Evolutionary conservation across 1,139 yeast species (phyloP).

Genomic region (Spencermartinsiella ligniputridi): DNA sequence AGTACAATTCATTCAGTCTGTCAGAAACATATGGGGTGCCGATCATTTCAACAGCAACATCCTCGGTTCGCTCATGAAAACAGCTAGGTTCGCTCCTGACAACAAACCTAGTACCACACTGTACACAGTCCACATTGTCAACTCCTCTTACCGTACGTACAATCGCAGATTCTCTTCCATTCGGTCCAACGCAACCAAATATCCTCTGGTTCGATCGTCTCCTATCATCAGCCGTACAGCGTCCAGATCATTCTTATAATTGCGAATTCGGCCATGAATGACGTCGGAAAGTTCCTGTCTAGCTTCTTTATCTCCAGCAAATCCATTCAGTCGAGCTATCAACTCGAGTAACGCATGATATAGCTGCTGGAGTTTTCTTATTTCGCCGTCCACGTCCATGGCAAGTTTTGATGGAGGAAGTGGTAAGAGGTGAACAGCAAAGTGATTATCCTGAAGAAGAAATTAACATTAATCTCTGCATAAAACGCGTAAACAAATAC

Average conservation of each 20-base stretch:
- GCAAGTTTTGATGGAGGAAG: constrained; percentile 2
- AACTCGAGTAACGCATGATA: constrained; percentile 22
- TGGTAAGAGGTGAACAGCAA: too few relatives aligned
- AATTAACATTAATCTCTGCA: background rate
- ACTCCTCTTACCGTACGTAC: constrained; percentile 7
- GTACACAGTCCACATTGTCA: too few relatives aligned
- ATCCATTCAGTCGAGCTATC: constrained; percentile 20
- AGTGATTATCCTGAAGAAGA: background rate
- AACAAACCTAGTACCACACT: too few relatives aligned
- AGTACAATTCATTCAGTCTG: too few relatives aligned
- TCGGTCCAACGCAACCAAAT: constrained; percentile 22
- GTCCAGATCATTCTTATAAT: constrained; percentile 25
- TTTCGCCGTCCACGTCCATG: constrained; percentile 14
- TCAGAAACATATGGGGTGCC: too few relatives aligned
- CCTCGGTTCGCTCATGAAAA: too few relatives aligned
- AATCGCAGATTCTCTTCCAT: constrained; percentile 25
- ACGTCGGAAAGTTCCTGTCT: constrained; percentile 29
- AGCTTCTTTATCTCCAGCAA: constrained; percentile 16
- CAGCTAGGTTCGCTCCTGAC: too few relatives aligned
- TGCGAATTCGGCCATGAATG: constrained; percentile 28
- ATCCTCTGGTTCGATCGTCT: constrained; percentile 10
- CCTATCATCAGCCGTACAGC: constrained; percentile 19
- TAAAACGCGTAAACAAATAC: too few relatives aligned
- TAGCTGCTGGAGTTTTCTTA: constrained; percentile 16
- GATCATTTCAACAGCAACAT: too few relatives aligned